Percentiles rank a stretch among this genome's conserved stretches.
phyloP scores from a whole-genome alignment of 805 yeast genomes.

The Zygosaccharomyces lentus region DNA sequence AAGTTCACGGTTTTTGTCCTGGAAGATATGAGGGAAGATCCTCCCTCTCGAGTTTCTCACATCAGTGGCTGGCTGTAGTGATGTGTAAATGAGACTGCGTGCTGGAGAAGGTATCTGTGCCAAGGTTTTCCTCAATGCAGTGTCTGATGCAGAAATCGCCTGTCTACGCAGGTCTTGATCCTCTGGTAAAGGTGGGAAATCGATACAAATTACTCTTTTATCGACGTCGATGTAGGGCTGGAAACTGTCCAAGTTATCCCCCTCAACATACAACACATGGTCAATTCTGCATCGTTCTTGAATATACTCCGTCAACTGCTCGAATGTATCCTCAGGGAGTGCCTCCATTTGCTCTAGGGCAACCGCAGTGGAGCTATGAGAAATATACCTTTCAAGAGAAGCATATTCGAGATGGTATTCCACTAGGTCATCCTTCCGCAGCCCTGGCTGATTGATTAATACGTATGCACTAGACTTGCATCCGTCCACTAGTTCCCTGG shows the following conservation, averaged over 20 bases:
- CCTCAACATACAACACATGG: constrained; percentile 23
- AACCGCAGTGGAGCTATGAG: constrained; percentile 56
- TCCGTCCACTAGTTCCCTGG: constrained; percentile 32
- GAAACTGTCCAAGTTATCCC: constrained; percentile 42
- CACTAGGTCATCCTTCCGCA: constrained; percentile 44
- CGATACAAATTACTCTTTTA: constrained; percentile 57
- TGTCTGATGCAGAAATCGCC: constrained; percentile 42
- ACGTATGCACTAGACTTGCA: constrained; percentile 58
- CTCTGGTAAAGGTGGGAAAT: constrained; percentile 48
- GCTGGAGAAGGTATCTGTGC: constrained; percentile 73
- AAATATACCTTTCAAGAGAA: constrained; percentile 47
- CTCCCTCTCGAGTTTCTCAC: background rate
- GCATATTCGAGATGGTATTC: constrained; percentile 42
- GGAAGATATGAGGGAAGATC: constrained; percentile 51
- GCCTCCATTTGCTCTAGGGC: constrained; percentile 49
- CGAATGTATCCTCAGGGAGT: constrained; percentile 20
- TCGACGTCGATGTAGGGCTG: constrained; percentile 59
- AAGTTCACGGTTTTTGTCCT: constrained; percentile 44
- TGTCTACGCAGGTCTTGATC: constrained; percentile 31
- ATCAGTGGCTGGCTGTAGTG: constrained; percentile 29
- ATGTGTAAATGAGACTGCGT: constrained; percentile 55
- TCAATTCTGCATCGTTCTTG: constrained; percentile 26
- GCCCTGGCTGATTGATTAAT: constrained; percentile 51
- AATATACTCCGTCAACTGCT: constrained; percentile 18
- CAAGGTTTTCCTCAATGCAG: constrained; percentile 49